phyloP scores from a whole-genome alignment of 192 early-diverging fungal genomes.

The Umbelopsis ramanniana region DNA sequence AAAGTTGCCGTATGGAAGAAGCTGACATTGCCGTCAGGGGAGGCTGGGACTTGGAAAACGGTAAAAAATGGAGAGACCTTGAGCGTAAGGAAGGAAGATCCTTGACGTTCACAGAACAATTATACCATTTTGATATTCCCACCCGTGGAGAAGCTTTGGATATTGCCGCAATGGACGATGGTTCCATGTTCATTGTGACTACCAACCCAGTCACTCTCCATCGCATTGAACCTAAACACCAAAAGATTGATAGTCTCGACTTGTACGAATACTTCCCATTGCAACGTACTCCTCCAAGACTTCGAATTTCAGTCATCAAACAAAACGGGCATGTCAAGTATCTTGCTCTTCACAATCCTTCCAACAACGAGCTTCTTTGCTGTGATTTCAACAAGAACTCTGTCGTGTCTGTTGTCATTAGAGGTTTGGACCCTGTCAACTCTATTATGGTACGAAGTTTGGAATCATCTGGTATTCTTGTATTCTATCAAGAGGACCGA shows the following conservation, averaged over 20 bases:
- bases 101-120: conserved; percentile 67
- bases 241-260: conserved; percentile 54
- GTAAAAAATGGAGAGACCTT: conserved; percentile 51
- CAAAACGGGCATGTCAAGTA: conserved; percentile 38
- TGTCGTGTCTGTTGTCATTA: conserved; percentile 48
- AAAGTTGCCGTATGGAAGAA: conserved; percentile 14
- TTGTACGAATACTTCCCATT: conserved; percentile 78
- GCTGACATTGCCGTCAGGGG: conserved; percentile 44
- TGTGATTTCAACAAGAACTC: conserved; percentile 55
- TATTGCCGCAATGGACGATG: conserved; percentile 52
- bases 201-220: conserved; percentile 68
- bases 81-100: conserved; percentile 62
- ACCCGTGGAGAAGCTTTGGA: conserved; percentile 70
- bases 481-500: conserved; percentile 60
- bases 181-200: conserved; percentile 58
- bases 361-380: conserved; percentile 60
- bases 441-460: conserved; percentile 52
- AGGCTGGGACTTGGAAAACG: conserved; percentile 57
- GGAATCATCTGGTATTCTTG: conserved; percentile 42
- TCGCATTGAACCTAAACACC: conserved; percentile 54
- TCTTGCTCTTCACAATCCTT: conserved; percentile 64
- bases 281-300: conserved; percentile 54
- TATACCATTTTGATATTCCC: conserved; percentile 69
- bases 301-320: conserved; percentile 50
- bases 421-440: conserved; percentile 46